Conservation (phyloP, 2,329 filamentous ascomycete genomes). For the Penicillium sp. region DNA sequence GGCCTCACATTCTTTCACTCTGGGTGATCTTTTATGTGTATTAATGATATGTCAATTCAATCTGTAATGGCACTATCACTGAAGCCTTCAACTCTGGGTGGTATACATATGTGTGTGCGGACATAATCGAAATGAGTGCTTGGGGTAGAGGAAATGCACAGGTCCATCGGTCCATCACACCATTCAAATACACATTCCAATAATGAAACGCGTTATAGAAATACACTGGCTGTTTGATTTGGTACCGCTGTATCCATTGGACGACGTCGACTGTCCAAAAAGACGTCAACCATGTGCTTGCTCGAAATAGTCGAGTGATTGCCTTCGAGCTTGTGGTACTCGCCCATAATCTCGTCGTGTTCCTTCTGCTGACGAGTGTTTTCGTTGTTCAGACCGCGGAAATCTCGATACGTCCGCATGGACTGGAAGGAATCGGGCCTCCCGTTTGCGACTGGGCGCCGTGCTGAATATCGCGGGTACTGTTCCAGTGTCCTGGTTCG, state of each 20-base stretch:
- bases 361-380: conserved; percentile 24
- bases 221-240: conserved; percentile 23
- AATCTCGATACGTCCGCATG: conserved; percentile 23
- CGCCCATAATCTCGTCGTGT: conserved; percentile 14
- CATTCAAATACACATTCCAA: neutral
- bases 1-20: no score
- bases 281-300: conserved; percentile 40
- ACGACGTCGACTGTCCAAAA: conserved; percentile 34
- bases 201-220: conserved; percentile 24
- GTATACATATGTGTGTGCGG: conserved; percentile 1
- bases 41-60: neutral
- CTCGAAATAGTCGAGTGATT: conserved; percentile 29
- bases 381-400: conserved; percentile 28
- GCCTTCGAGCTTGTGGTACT: conserved; percentile 22
- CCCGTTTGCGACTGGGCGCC: conserved; percentile 21
- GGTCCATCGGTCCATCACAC: neutral
- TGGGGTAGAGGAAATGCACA: conserved; percentile 4
- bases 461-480: conserved; percentile 22
- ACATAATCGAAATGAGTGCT: conserved; percentile 3
- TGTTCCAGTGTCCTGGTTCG: conserved; percentile 22
- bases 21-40: no score
- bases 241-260: conserved; percentile 18
- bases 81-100: neutral
- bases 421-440: conserved; percentile 28
- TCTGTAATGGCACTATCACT: neutral